Evolutionary conservation across 2,329 filamentous ascomycete species (phyloP).

Genomic region (Aspergillus brasiliensis): DNA sequence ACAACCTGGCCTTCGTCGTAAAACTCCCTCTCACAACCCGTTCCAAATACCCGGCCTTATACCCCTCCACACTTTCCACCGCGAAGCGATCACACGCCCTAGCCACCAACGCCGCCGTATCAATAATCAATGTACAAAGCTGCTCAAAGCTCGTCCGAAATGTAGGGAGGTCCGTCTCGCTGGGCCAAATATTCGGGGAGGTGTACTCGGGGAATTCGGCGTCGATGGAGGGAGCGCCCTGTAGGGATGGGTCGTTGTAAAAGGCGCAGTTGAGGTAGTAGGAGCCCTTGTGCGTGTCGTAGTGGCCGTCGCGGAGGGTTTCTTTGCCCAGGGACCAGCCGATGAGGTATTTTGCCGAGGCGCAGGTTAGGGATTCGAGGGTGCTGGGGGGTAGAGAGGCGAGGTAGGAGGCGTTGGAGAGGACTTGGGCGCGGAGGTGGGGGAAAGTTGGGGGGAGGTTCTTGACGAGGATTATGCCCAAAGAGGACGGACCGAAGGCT

Average conservation of each 20-base stretch:
- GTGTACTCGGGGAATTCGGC: conserved; percentile 69
- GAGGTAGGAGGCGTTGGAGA: conserved; percentile 87
- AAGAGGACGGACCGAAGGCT: conserved; percentile 86
- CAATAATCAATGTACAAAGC: conserved; percentile 82
- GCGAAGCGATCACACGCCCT: conserved; percentile 88
- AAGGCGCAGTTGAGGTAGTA: conserved; percentile 67
- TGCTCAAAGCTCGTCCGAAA: conserved; percentile 73
- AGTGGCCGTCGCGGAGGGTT: conserved; percentile 61
- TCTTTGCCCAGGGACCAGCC: conserved; percentile 68
- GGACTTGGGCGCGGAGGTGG: conserved; percentile 69
- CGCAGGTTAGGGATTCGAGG: conserved; percentile 46
- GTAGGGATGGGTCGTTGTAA: conserved; percentile 43
- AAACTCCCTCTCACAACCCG: conserved; percentile 80
- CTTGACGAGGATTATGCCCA: conserved; percentile 92
- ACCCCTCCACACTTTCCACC: conserved; percentile 72
- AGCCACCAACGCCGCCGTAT: conserved; percentile 84
- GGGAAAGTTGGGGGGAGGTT: conserved; percentile 74
- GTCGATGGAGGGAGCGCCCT: conserved; percentile 35
- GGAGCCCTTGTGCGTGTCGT: conserved; percentile 65
- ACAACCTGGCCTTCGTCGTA: conserved; percentile 84
- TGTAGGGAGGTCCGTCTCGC: conserved; percentile 66
- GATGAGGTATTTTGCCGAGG: conserved; percentile 60
- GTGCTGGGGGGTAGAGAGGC: conserved; percentile 67
- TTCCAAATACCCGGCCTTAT: conserved; percentile 78
- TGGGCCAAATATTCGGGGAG: conserved; percentile 86